Evolutionary conservation across 257 asterid genomes (phyloP).

Genomic region (Agastache rugosa): DNA sequence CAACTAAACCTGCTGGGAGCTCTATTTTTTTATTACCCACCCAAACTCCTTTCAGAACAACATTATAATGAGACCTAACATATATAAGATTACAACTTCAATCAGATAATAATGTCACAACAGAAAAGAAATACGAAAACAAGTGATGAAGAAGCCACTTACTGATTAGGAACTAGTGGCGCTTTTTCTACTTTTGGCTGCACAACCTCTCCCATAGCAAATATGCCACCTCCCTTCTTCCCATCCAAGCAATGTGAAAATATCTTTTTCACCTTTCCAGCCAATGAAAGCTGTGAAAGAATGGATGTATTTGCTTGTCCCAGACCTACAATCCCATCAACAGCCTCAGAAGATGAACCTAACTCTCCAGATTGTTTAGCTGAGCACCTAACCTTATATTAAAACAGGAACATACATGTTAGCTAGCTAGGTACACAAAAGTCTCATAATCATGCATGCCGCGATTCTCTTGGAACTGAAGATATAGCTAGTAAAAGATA

Average conservation of each 20-base stretch:
- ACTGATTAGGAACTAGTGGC: conserved; percentile 55
- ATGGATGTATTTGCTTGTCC: conserved; percentile 71
- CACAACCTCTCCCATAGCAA: conserved; percentile 68
- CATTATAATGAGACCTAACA: conserved; percentile 67
- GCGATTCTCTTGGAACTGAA: background rate
- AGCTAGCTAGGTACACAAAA: conserved; percentile 29
- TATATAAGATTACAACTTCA: conserved; percentile 27
- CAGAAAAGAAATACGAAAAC: background rate
- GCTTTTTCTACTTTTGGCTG: conserved; percentile 56
- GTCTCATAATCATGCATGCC: background rate
- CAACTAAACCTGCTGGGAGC: conserved; percentile 51
- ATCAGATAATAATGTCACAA: conserved; percentile 29
- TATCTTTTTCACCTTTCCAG: conserved; percentile 56
- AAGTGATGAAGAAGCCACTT: conserved; percentile 43
- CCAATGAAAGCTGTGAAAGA: conserved; percentile 65
- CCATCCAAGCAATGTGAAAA: conserved; percentile 72
- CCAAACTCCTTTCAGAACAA: conserved; percentile 55
- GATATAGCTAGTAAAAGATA: background rate
- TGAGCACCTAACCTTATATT: conserved; percentile 65
- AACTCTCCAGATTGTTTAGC: conserved; percentile 56
- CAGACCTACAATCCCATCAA: conserved; percentile 73
- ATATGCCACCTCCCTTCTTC: conserved; percentile 68
- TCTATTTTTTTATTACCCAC: conserved; percentile 55
- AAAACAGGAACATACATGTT: conserved; percentile 24
- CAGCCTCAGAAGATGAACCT: conserved; percentile 57